These are phyloP conservation scores for Diophrys sp. DNA, from an alignment of 73 alveolate genomes.

Conservation along the genomic window DNA sequence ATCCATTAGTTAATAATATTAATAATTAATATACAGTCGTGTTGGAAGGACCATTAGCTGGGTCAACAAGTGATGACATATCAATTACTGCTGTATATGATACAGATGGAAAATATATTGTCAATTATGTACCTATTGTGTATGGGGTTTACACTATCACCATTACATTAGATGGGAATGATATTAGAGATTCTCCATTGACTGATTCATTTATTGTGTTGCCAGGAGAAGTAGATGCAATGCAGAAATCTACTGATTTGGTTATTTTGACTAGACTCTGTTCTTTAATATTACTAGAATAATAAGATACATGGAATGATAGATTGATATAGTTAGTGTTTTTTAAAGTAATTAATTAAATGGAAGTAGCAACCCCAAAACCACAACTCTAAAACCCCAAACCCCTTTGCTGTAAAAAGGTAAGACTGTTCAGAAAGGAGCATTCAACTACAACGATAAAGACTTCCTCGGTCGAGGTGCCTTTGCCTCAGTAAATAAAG, in stretches of 20 bases:
- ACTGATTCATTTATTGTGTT: constrained; percentile 4
- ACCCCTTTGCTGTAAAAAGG: too few species aligned
- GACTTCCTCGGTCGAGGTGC: background rate
- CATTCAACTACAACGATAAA: background rate
- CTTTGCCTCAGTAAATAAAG: background rate
- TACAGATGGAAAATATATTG: constrained; percentile 42
- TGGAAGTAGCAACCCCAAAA: too few species aligned
- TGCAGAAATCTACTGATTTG: too few species aligned
- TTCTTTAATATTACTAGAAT: too few species aligned
- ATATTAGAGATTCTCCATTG: constrained; percentile 51
- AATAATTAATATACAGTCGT: constrained; percentile 23
- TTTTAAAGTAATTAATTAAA: too few species aligned
- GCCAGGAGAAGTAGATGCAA: constrained; percentile 57
- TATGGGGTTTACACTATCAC: constrained; percentile 46
- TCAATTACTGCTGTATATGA: constrained; percentile 23
- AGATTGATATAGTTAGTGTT: too few species aligned
- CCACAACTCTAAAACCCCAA: too few species aligned
- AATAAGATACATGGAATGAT: too few species aligned
- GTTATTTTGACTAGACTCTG: too few species aligned
- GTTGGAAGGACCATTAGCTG: constrained; percentile 35
- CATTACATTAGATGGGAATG: constrained; percentile 43
- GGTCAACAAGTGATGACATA: constrained; percentile 23
- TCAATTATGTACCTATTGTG: constrained; percentile 42
- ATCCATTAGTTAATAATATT: constrained; percentile 32
- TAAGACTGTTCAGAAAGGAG: background rate